Conservation (phyloP, 768 basidiomycete genomes). For the Clathrus columnatus region DNA sequence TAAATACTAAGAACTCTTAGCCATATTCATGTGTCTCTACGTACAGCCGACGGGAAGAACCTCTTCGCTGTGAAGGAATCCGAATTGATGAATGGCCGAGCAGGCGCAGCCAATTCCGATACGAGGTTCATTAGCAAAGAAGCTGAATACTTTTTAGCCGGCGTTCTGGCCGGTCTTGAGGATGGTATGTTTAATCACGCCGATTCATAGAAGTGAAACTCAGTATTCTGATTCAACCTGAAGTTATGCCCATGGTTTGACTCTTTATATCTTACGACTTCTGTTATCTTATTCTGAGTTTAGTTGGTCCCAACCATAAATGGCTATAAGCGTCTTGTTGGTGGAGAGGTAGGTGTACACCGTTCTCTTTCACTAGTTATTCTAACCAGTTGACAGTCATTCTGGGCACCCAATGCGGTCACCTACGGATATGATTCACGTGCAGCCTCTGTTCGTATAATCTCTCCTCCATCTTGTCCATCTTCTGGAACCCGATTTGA, state of each 20-base stretch:
- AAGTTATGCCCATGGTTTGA: constrained; percentile 74
- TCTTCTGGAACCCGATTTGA: constrained; percentile 82
- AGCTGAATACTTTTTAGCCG: constrained; percentile 92
- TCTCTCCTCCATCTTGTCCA: constrained; percentile 84
- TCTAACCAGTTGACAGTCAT: constrained; percentile 33
- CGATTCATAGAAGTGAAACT: neutral
- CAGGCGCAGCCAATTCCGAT: constrained; percentile 67
- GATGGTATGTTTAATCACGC: constrained; percentile 50
- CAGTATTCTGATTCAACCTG: neutral
- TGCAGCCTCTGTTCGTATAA: constrained; percentile 83
- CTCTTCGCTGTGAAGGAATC: constrained; percentile 65
- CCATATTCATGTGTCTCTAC: constrained; percentile 87
- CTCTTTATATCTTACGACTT: neutral
- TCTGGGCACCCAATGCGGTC: constrained; percentile 89
- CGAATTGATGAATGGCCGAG: constrained; percentile 55
- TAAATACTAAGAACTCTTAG: constrained; percentile 26
- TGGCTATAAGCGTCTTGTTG: constrained; percentile 93
- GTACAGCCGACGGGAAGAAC: constrained; percentile 59
- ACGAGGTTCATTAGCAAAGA: constrained; percentile 75
- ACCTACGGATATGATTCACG: constrained; percentile 97
- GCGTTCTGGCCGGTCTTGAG: constrained; percentile 78
- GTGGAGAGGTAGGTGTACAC: constrained; percentile 53
- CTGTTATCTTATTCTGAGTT: neutral
- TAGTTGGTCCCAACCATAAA: constrained; percentile 87
- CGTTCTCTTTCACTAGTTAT: constrained; percentile 13